Base-by-base conservation (phyloP, 805 yeast genomes). In the Wickerhamomyces chambardii region DNA sequence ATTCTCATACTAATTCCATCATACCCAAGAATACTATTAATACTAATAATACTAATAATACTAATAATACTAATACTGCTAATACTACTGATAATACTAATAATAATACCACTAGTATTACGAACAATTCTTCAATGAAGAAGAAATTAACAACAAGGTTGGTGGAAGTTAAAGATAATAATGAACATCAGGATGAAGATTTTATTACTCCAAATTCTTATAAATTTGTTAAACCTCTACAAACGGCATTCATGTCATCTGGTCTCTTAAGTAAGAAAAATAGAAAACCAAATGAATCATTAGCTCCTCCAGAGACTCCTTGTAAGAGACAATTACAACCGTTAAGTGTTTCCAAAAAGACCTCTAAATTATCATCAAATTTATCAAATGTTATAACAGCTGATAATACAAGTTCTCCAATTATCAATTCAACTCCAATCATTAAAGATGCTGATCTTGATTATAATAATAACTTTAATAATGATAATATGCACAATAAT, bases 171-270 rank as follows among this genome's bases (percentile, higher is more conserved):
- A 15, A 28, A 40, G 32, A 21, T 32, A 15, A 15, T 29, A 3
- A 24, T 11, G 34, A 19, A 24, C 21, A 31, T 19, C 14, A 19
- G 15, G 15, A 31, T 11, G 29, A 35, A 11, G 53, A 53, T n/a
- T 62, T 61, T 37, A 47, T 56, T 25, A 70, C 79, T 1, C 78
- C 82, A 2, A 74, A 68, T 28, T 63, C 70, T 14, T 84, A 79
- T 56, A 72, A 75, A 43, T 73, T 75, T 32, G 92, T 83, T 17
- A 83, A 81, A 51, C 95, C 95, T 3, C 65, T 85, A 28, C 95
- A 84, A 53, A 79, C 89, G 0, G 95, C 92, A 14, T 85, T 85
- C 56, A 68, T 75, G 53, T 72, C 89, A 3, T 62, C 84, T 0
- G 95, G 95, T 0, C 59, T 85, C 26, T 56, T 78, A 39, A 74